Conservation (phyloP, 2,329 filamentous ascomycete genomes). For the Colletotrichum sp. region DNA sequence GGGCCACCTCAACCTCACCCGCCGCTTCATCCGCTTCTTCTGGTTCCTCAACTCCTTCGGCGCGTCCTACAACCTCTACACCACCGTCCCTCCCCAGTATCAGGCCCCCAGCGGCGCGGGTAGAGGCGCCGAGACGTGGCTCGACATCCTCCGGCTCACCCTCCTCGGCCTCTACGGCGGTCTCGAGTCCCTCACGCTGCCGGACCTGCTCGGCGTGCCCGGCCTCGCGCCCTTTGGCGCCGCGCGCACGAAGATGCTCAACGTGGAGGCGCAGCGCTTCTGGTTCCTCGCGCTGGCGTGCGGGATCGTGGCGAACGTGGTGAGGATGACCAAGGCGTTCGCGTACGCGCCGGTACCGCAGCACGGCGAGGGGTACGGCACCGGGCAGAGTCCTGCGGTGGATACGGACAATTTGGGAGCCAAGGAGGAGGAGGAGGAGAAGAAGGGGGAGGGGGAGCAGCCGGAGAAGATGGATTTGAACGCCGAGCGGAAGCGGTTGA, state of each 20-base stretch:
- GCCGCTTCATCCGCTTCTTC: conserved; percentile 71
- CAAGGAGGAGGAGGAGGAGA: conserved; percentile 17
- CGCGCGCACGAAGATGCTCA: conserved; percentile 48
- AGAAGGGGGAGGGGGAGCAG: not conserved
- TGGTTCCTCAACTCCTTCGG: conserved; percentile 68
- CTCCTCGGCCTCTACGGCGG: conserved; percentile 71
- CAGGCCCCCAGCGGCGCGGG: not conserved
- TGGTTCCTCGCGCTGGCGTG: conserved; percentile 69
- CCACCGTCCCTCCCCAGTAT: conserved; percentile 18
- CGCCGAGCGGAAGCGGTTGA: conserved; percentile 39
- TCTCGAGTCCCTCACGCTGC: conserved; percentile 67
- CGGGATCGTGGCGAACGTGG: conserved; percentile 46
- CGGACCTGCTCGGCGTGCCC: conserved; percentile 53
- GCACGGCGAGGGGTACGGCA: conserved; percentile 30
- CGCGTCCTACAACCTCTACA: conserved; percentile 49
- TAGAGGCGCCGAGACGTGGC: conserved; percentile 39
- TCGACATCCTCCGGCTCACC: conserved; percentile 61
- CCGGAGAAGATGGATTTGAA: conserved; percentile 20
- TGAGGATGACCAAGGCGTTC: conserved; percentile 44
- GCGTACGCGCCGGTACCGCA: conserved; percentile 38
- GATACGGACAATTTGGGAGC: conserved; percentile 17
- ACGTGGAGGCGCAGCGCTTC: conserved; percentile 68
- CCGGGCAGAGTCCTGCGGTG: conserved; percentile 18
- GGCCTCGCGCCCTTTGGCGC: conserved; percentile 57
- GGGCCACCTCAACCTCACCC: conserved; percentile 48